Base-by-base conservation (phyloP, 1,284 basidiomycete genomes). In the Sporisorium scitamineum region DNA sequence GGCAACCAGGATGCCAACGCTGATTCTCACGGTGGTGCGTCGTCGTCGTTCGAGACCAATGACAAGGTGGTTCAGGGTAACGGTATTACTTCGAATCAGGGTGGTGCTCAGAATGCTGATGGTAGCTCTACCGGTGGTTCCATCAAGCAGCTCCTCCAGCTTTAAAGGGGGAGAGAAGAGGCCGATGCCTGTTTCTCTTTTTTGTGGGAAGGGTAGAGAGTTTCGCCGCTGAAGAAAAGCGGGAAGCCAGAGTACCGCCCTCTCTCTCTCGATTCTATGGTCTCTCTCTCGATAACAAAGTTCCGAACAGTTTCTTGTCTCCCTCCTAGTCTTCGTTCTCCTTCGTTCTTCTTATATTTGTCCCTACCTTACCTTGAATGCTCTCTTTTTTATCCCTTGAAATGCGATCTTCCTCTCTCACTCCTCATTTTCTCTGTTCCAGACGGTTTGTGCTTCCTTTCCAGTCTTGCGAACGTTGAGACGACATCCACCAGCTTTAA, bases 131-230 rank as follows among this genome's bases (percentile, higher is more conserved):
- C 55, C 60, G 66, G 50, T 37, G 66, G 66, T 22, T 34, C 66
- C 45, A 63, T 69, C 56, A 54, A 51, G 27, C 66, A 69, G 61
- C 60, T 62, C 39, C 66, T 69, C 66, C 62, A 65, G 51, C 56
- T 65, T 29, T 59, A 41, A 34, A 18, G 37, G n/a, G 24, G 50
- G 16, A 3, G n/a, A n/a, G 29, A 20, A 26, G 3, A 26, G 26
- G 37, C 29, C 52, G 13, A 27, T 41, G 34, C 52, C 37, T 13
- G 22, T 39, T 39, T 22, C 5, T 31, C 27, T n/a, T 44, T 39
- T 11, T 14, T 39, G 13, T 39, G 37, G 32, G 13, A 10, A 39
- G 11, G n/a, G 51, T n/a, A 37, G 10, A 39, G 22, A 39, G 22
- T 53, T 24, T 39, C 32, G 14, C 3, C 22, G 51, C 18, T 50